Evolutionary conservation across 495 filamentous ascomycete genomes (phyloP).

Genomic region (Penicillium riverlandense): DNA sequence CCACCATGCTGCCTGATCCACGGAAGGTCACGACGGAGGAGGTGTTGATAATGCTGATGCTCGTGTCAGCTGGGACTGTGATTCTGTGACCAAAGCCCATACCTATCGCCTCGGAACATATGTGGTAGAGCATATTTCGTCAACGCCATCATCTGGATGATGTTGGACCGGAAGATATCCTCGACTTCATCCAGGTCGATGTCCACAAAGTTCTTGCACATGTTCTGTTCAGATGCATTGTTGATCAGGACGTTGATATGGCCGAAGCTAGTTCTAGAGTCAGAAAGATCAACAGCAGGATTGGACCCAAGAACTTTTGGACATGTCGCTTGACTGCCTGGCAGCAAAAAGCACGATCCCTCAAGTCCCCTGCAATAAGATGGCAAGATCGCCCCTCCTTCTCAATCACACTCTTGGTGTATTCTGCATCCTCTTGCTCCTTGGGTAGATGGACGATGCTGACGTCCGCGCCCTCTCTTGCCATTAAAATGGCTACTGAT

Average conservation of each 20-base stretch:
- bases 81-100: conserved; percentile 1
- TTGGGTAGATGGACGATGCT: conserved; percentile 46
- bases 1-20: conserved; percentile 46
- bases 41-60: conserved; percentile 52
- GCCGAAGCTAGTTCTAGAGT: conserved; percentile 25
- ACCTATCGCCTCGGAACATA: conserved; percentile 45
- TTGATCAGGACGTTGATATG: conserved; percentile 53
- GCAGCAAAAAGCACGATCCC: conserved; percentile 36
- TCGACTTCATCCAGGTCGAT: conserved; percentile 46
- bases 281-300: not conserved
- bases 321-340: conserved; percentile 45
- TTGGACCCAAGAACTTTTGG: conserved; percentile 21
- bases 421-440: conserved; percentile 45
- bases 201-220: conserved; percentile 43
- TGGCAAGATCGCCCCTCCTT: conserved; percentile 35
- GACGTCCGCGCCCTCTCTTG: conserved; percentile 45
- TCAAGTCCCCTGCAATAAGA: conserved; percentile 42
- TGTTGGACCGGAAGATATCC: conserved; percentile 50
- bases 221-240: conserved; percentile 52
- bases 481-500: conserved; percentile 46
- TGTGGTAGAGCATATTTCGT: conserved; percentile 53
- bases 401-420: conserved; percentile 43
- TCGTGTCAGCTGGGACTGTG: conserved; percentile 1
- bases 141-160: conserved; percentile 56
- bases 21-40: conserved; percentile 48